Evolutionary conservation across 345 rosid species (phyloP), one percentile per base, ranked within the genome.

Genomic region (Excoecaria cochinchinensis): DNA sequence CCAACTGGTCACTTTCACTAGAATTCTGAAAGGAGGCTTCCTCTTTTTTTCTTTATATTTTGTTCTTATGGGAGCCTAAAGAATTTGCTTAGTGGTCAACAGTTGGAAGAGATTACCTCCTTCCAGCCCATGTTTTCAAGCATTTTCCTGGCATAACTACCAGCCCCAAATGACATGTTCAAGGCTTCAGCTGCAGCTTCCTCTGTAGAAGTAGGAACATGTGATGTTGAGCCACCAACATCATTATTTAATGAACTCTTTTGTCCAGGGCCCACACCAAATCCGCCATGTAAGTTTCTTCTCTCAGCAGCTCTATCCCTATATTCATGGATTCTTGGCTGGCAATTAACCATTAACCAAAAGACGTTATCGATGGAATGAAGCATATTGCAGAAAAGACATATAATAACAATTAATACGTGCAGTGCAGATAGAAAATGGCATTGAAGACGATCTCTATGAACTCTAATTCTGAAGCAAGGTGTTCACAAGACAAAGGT

Each of bases 271-370:
- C 97, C 97, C 53, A 87, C 75, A 66, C 98, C 95, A 76, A 82
- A 90, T 65, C 97, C 90, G 47, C 91, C 89, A 77, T 91, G 91
- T 88, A 92, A 77, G 78, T 56, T 82, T 89, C 98, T 90, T 81
- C 98, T 89, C 76, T 92, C 98, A 2, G 93, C 93, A 31, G 97
- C 98, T 88, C 97, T 89, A 78, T 94, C 98, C 80, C 96, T 87
- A 67, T 92, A 94, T 65, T 75, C 76, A 67, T 71, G 82, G 72
- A 80, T 77, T 80, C 48, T 74, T 62, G 73, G 78, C 93, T 88
- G 83, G 66, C 69, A 85, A 79, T 56, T 44, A 64, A 52, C 9
- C 70, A 82, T 31, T 31, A 31, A 31, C 31, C 38, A 64, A 61
- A 73, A 71, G 21, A 62, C 8, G 36, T 71, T 36, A 65, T 7